Percentiles rank a stretch among this genome's conserved stretches.
These are phyloP conservation scores for Phytophthora lateralis DNA, from an alignment of 352 stramenopile species.

Conservation along the genomic window DNA sequence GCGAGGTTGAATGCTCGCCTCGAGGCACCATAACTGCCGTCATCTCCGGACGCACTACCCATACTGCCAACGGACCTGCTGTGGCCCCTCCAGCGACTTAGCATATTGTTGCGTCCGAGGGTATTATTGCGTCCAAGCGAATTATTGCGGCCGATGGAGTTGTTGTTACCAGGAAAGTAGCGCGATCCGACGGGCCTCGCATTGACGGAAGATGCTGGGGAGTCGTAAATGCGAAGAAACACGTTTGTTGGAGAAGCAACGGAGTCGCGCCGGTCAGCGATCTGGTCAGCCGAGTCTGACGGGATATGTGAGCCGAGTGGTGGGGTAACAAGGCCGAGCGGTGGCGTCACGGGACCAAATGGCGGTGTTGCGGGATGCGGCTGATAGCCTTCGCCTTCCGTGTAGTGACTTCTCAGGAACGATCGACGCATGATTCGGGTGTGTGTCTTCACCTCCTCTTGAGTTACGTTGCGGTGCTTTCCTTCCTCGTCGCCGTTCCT, in stretches of 20 bases:
- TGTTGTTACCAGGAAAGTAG: conserved; percentile 19
- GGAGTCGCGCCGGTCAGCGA: conserved; percentile 8
- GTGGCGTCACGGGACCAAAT: conserved; percentile 10
- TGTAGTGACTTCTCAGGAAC: conserved; percentile 73
- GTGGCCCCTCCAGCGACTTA: conserved; percentile 15
- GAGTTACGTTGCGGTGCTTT: conserved; percentile 32
- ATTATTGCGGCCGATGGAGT: conserved; percentile 19
- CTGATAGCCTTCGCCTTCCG: conserved; percentile 36
- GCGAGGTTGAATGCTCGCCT: conserved; percentile 59
- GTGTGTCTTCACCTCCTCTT: conserved; percentile 64
- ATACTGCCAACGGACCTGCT: conserved; percentile 27
- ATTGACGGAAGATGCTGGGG: conserved; percentile 38
- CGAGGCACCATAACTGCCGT: conserved; percentile 27
- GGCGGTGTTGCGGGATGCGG: conserved; percentile 11
- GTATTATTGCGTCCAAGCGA: conserved; percentile 27
- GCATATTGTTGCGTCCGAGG: conserved; percentile 18
- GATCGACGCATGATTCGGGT: conserved; percentile 77
- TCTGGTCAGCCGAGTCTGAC: conserved; percentile 2
- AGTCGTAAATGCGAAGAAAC: conserved; percentile 78
- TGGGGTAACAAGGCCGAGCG: conserved; percentile 7
- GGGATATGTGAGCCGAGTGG: conserved; percentile 8
- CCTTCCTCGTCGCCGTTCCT: conserved; percentile 25
- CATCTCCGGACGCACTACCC: background rate
- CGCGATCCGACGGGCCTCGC: conserved; percentile 5
- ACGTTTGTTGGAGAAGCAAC: conserved; percentile 51